phyloP scores from a whole-genome alignment of 1,139 yeast genomes.

The Protomyces inouyei region DNA sequence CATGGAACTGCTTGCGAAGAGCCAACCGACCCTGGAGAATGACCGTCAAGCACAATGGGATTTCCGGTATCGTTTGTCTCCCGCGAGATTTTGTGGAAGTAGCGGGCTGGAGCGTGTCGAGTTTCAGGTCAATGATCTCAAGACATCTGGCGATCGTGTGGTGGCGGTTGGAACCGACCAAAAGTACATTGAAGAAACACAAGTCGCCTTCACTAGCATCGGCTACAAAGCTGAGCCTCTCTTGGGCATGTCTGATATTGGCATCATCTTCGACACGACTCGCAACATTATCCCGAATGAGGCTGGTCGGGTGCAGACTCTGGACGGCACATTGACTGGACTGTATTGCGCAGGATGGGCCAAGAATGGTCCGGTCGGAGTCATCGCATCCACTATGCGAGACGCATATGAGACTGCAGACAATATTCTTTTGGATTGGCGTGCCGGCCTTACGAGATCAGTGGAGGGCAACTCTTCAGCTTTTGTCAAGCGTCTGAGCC shows the following conservation, averaged over 20 bases:
- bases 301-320: conserved; percentile 54
- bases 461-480: conserved; percentile 31
- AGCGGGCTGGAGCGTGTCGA: not conserved
- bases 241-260: conserved; percentile 49
- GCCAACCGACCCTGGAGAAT: conserved; percentile 2
- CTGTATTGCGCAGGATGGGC: conserved; percentile 92
- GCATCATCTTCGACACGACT: conserved; percentile 52
- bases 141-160: conserved; percentile 36
- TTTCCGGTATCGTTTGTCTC: conserved; percentile 65
- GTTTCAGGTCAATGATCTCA: conserved; percentile 32
- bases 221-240: conserved; percentile 75
- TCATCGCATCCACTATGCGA: conserved; percentile 85
- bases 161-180: conserved; percentile 47
- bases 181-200: conserved; percentile 46
- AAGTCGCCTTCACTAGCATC: conserved; percentile 72
- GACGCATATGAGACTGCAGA: conserved; percentile 75
- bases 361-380: conserved; percentile 81
- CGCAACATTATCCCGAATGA: conserved; percentile 47
- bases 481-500: conserved; percentile 14
- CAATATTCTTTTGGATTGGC: conserved; percentile 53
- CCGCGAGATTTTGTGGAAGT: conserved; percentile 50
- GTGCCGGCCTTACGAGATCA: conserved; percentile 31
- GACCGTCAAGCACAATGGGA: conserved; percentile 47
- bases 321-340: conserved; percentile 44
- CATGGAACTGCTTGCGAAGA: conserved; percentile 58